phyloP scores from a whole-genome alignment of 192 early-diverging fungal genomes.

The Backusella psychrophila region DNA sequence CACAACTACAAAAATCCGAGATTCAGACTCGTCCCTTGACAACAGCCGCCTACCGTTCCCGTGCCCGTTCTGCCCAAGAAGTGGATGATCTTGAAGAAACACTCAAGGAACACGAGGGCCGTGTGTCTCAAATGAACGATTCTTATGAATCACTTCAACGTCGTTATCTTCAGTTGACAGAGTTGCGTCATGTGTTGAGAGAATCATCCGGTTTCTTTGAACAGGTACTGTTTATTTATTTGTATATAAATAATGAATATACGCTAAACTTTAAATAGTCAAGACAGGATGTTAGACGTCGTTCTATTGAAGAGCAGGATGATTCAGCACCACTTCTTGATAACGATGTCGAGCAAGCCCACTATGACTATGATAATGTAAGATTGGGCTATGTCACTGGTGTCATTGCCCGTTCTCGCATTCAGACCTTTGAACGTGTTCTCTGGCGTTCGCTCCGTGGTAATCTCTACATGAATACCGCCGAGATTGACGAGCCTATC shows the following conservation, averaged over 20 bases:
- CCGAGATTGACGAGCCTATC: slow-evolving; percentile 95
- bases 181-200: slow-evolving; percentile 84
- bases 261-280: neutral
- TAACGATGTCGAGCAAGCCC: slow-evolving; percentile 50
- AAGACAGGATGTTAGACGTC: slow-evolving; percentile 30
- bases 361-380: slow-evolving; percentile 38
- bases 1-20: slow-evolving; percentile 76
- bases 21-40: slow-evolving; percentile 55
- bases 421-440: slow-evolving; percentile 91
- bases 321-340: slow-evolving; percentile 60
- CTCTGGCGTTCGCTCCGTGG: slow-evolving; percentile 97
- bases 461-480: slow-evolving; percentile 94
- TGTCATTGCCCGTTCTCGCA: slow-evolving; percentile 81
- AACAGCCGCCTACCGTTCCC: slow-evolving; percentile 47
- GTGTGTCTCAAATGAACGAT: slow-evolving; percentile 82
- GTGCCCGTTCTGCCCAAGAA: slow-evolving; percentile 81
- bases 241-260: neutral
- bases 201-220: slow-evolving; percentile 86
- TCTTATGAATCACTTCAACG: slow-evolving; percentile 88
- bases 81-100: slow-evolving; percentile 90
- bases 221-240: slow-evolving; percentile 44
- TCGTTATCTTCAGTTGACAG: slow-evolving; percentile 84
- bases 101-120: slow-evolving; percentile 77
- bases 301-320: slow-evolving; percentile 47
- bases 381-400: slow-evolving; percentile 89